phyloP scores from a whole-genome alignment of 2,329 filamentous ascomycete species.

The Xylaria sp. region DNA sequence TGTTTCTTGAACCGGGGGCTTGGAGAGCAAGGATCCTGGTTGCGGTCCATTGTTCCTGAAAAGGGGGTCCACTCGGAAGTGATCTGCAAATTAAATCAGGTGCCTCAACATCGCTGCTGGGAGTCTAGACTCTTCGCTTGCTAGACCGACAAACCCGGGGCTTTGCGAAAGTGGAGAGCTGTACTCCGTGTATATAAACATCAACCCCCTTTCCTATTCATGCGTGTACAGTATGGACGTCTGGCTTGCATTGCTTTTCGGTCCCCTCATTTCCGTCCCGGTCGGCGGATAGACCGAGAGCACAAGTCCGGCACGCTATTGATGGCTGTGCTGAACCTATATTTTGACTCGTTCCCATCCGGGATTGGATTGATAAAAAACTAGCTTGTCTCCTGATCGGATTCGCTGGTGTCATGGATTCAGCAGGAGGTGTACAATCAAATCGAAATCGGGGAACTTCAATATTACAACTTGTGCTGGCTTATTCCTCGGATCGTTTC shows the following conservation, averaged over 20 bases:
- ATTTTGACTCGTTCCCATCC: background rate
- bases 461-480: background rate
- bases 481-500: background rate
- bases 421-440: background rate
- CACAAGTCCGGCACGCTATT: background rate
- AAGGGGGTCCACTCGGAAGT: constrained; percentile 6
- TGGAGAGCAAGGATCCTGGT: constrained; percentile 1
- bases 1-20: constrained; percentile 17
- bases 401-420: background rate
- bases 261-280: background rate
- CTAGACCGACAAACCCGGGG: background rate
- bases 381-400: background rate
- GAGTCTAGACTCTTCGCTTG: constrained; percentile 21
- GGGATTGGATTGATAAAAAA: background rate
- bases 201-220: constrained; percentile 26
- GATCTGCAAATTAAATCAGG: constrained; percentile 25
- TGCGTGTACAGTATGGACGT: background rate
- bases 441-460: background rate
- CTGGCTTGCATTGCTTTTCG: background rate
- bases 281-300: background rate
- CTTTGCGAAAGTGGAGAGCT: constrained; percentile 17
- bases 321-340: background rate
- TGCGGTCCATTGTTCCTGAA: constrained; percentile 7
- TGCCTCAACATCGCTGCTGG: constrained; percentile 16
- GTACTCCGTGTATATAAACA: constrained; percentile 20